Evolutionary conservation across 2,329 filamentous ascomycete species (phyloP), one percentile per base, ranked within the genome.

Genomic region (Neonectria hederae): DNA sequence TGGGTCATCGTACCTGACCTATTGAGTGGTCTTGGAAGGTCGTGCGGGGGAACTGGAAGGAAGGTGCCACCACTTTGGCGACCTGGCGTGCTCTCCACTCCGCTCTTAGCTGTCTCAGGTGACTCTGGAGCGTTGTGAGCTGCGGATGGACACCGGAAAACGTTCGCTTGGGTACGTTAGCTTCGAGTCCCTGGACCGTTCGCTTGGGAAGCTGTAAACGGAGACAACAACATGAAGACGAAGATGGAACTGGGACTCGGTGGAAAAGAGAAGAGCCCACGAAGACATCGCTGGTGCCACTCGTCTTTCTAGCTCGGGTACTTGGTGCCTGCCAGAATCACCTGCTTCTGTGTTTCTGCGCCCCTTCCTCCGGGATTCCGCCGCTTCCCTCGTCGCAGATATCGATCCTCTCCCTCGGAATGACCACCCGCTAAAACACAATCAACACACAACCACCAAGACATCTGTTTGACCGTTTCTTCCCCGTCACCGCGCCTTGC

Each of bases 401-500:
- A 54, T 52, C 22, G 58, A 64, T 35, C 30, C 46, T 54, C 46
- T 21, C 40, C 58, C 57, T 64, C 46, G 51, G 49, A 49, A 45
- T 54, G 35, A 52, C 52, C 51, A 51, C 42, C 57, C 58, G 63
- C 66, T 62, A 61, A 65, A 68, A 62, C 66, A 52, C 30, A 40
- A 56, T 56, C 40, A 59, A 69, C 54, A 62, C 65, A 62, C 65
- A 63, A 62, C 32, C 42, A 57, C 57, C 52, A 59, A 64, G 68
- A 61, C 57, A 62, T 5, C 38, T 21, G n/a, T 19, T 38, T 52
- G 22, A 24, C 46, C 40, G 48, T 51, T 30, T 21, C 30, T 24
- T 14, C 43, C 28, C 24, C 42, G 48, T 42, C 49, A 49, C 54
- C 32, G 30, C 30, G 10, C 38, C 40, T 17, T 49, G 51, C 51